Evolutionary conservation across 371 early-diverging fungal species (phyloP).

Genomic region (Conidiobolus incongruus): DNA sequence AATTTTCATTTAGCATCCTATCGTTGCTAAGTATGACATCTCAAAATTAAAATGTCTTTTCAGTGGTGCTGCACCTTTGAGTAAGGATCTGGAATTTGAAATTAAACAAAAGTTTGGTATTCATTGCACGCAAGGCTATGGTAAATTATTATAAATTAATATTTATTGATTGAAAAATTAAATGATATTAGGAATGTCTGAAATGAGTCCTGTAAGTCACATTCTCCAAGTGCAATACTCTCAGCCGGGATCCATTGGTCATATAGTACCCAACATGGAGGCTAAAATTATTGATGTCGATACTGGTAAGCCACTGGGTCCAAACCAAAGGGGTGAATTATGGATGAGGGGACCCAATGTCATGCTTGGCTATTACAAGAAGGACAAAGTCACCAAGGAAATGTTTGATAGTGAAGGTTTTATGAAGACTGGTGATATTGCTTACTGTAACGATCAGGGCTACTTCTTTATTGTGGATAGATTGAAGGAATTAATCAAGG

Average conservation of each 20-base stretch:
- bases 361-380: constrained; percentile 39
- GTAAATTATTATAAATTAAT: not conserved
- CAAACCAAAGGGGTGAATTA: not conserved
- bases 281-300: constrained; percentile 12
- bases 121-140: constrained; percentile 6
- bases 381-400: constrained; percentile 34
- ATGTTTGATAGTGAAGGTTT: constrained; percentile 47
- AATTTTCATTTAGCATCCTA: constrained; percentile 19
- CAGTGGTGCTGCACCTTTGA: constrained; percentile 69
- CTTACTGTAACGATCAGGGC: constrained; percentile 25
- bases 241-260: constrained; percentile 2
- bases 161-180: not conserved
- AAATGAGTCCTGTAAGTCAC: constrained; percentile 5
- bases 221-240: not conserved
- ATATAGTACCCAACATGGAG: constrained; percentile 7
- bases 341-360: constrained; percentile 7
- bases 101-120: not conserved
- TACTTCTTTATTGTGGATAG: constrained; percentile 41
- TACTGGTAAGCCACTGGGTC: not conserved
- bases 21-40: constrained; percentile 39
- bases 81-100: constrained; percentile 12
- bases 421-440: constrained; percentile 73
- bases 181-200: constrained; percentile 5
- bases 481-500: constrained; percentile 44
- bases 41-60: constrained; percentile 27